Evolutionary conservation across 1,284 basidiomycete genomes (phyloP).

Genomic region (Taiwanofungus camphoratus): DNA sequence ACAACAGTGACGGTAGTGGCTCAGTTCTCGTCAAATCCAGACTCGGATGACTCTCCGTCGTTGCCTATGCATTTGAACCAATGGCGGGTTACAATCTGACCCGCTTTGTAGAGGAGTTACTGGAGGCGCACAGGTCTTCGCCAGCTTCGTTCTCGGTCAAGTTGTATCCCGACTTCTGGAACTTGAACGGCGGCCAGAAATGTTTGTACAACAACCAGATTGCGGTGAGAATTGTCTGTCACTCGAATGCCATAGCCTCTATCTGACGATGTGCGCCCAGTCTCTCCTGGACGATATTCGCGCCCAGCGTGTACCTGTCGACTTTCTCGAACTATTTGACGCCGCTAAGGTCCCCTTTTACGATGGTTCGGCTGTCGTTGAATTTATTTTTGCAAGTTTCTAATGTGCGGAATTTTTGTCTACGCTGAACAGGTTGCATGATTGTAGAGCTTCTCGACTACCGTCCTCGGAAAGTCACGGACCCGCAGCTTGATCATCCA

Average conservation of each 20-base stretch:
- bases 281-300: conserved; percentile 74
- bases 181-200: conserved; percentile 68
- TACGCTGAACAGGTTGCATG: conserved; percentile 79
- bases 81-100: conserved; percentile 71
- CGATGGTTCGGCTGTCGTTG: conserved; percentile 48
- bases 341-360: conserved; percentile 66
- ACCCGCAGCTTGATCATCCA: conserved; percentile 48
- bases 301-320: conserved; percentile 72
- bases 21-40: too few relatives aligned
- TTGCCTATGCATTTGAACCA: conserved; percentile 15
- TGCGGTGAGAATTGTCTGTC: conserved; percentile 41
- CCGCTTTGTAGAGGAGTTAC: conserved; percentile 50
- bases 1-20: too few relatives aligned
- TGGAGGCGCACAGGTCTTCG: conserved; percentile 48
- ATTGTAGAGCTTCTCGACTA: conserved; percentile 76
- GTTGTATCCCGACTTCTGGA: conserved; percentile 72
- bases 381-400: too few relatives aligned
- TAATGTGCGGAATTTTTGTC: background rate
- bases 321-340: conserved; percentile 75
- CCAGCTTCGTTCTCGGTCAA: conserved; percentile 72
- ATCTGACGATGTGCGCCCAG: conserved; percentile 32
- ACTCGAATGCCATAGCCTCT: conserved; percentile 5
- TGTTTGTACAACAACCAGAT: conserved; percentile 74
- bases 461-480: conserved; percentile 48
- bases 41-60: too few relatives aligned